These are phyloP conservation scores for Pneumocystis sp. DNA, from an alignment of 1,139 yeast genomes.

Conservation along the genomic window DNA sequence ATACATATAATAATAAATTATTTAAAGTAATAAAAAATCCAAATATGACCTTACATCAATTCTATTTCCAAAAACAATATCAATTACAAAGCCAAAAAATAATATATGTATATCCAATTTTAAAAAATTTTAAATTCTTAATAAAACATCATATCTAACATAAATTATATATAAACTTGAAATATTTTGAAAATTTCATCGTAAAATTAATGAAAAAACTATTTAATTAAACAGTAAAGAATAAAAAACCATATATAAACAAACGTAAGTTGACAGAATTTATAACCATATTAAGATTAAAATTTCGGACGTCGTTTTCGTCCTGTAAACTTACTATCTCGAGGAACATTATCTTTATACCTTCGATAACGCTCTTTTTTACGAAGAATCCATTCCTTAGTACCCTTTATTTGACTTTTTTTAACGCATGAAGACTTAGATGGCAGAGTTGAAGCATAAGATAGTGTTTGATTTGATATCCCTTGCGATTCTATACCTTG, in stretches of 20 bases:
- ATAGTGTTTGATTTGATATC: constrained; percentile 32
- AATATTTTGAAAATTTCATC: not conserved
- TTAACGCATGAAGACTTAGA: constrained; percentile 40
- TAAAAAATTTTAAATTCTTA: not conserved
- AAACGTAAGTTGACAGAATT: not conserved
- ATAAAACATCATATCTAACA: not conserved
- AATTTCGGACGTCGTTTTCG: constrained; percentile 82
- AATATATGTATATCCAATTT: not conserved
- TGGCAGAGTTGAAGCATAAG: constrained; percentile 69
- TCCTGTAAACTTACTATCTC: constrained; percentile 84
- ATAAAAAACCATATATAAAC: not conserved
- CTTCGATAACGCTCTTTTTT: constrained; percentile 89
- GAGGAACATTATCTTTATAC: constrained; percentile 62
- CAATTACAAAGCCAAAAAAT: not conserved
- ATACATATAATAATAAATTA: not conserved
- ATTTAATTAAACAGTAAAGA: not conserved
- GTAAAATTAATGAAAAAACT: not conserved
- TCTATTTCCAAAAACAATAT: not conserved
- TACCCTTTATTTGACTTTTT: constrained; percentile 20
- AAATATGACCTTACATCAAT: not conserved
- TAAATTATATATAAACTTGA: not conserved
- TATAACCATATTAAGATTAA: constrained; percentile 20
- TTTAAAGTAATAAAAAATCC: not conserved
- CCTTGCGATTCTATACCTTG: not conserved
- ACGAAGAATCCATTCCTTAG: constrained; percentile 64